Evolutionary conservation across 208 protist species (phyloP).

Genomic region (Acanthamoeba culbertsoni): DNA sequence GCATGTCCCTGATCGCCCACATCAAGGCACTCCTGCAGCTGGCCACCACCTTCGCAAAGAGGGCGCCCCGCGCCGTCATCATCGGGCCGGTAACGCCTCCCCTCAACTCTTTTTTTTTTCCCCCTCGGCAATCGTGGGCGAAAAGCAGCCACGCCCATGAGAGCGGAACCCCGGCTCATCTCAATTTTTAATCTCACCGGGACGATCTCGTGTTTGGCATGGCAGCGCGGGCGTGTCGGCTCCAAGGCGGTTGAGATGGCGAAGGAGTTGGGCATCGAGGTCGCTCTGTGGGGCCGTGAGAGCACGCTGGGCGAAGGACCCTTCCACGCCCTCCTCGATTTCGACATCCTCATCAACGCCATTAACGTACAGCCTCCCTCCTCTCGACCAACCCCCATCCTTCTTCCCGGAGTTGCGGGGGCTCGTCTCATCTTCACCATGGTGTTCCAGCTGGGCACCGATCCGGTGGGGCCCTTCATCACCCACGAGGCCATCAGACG

Average conservation of each 20-base stretch:
- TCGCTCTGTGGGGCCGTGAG: slow-evolving; percentile 77
- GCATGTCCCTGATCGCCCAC: not conserved
- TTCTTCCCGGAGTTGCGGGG: not conserved
- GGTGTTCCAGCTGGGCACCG: not conserved
- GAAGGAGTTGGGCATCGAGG: slow-evolving; percentile 59
- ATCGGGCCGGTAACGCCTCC: not conserved
- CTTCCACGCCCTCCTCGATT: slow-evolving; percentile 72
- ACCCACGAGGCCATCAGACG: slow-evolving; percentile 40
- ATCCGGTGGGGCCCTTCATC: not conserved
- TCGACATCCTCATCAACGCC: slow-evolving; percentile 83
- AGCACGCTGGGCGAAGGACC: slow-evolving; percentile 82
- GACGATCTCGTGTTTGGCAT: no score
- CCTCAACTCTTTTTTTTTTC: not conserved
- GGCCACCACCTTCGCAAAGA: slow-evolving; percentile 11
- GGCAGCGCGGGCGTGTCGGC: slow-evolving; percentile 75
- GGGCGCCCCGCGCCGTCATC: slow-evolving; percentile 13
- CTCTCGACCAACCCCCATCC: not conserved
- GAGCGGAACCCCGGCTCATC: no score
- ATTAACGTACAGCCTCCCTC: slow-evolving; percentile 76
- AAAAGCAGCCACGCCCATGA: no score
- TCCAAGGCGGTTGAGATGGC: slow-evolving; percentile 69
- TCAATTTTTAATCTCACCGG: no score
- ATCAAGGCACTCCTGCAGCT: slow-evolving; percentile 39
- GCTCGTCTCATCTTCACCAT: not conserved
- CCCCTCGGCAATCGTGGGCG: not conserved